Base-by-base conservation (phyloP, 2,329 filamentous ascomycete genomes). In the Penicillium sp. region DNA sequence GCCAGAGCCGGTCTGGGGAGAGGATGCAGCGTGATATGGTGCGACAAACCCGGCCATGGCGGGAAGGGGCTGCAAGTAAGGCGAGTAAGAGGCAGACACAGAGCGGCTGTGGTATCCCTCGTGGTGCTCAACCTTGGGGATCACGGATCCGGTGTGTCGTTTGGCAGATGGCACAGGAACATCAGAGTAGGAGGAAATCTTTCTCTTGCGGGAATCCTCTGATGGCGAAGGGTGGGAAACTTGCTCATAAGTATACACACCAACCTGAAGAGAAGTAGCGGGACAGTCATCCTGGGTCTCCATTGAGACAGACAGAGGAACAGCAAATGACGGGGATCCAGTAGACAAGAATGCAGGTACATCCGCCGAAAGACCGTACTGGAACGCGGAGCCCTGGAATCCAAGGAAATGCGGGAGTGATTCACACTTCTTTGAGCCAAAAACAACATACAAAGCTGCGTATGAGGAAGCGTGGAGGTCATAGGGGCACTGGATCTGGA, bases 401-500 rank as follows among this genome's bases (percentile, higher is more conserved):
- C 76, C 78, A 77, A 80, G 70, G 70, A 87, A 87, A 45, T 84
- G 81, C 25, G 92, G 80, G 55, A 87, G 82, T 57, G 87, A 87
- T 53, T 84, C 80, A 72, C 87, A 88, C 72, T 87, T 87, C 67
- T 89, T 85, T n/a, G 83, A 81, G n/a, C 91, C 91, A 74, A 96
- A 95, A 46, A 87, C 83, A 53, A 96, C 75, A 62, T 78, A 87
- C 67, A 90, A 86, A 50, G 80, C 61, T 11, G 70, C 69, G 43
- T 70, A 78, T 66, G 79, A 82, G 57, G 81, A 81, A 33, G 80
- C 82, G 73, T 87, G 83, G 56, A 96, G 76, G 69, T 96, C 88
- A 76, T 90, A 90, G 59, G 87, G 82, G 43, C 89, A 88, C 51
- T 87, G 86, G 31, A 96, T 83, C 70, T 90, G 88, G 62, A 96